Conservation (phyloP, 306 rosid genomes). For the Vigna mungo region DNA sequence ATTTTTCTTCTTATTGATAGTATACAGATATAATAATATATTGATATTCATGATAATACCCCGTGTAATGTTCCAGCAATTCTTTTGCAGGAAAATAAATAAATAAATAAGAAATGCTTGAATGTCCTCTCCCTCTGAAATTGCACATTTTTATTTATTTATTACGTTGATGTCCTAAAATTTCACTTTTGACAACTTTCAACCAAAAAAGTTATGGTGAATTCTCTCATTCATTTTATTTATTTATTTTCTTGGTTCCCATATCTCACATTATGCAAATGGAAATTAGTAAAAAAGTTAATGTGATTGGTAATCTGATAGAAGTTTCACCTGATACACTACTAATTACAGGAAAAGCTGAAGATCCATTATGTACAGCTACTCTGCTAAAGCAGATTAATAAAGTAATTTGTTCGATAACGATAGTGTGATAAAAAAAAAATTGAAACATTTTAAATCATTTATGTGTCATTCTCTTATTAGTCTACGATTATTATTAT, state of each 20-base stretch:
- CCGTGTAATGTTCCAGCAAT: constrained; percentile 31
- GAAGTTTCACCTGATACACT: no score
- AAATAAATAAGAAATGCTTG: not conserved
- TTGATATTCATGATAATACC: not conserved
- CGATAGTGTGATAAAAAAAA: no score
- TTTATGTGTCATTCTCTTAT: no score
- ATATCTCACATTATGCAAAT: not conserved
- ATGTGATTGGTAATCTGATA: not conserved
- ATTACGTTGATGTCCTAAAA: constrained; percentile 11
- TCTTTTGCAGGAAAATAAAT: constrained; percentile 13
- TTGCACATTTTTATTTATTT: constrained; percentile 1
- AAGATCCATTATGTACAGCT: not conserved
- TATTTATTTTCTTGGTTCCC: not conserved
- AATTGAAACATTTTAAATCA: no score
- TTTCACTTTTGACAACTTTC: not conserved
- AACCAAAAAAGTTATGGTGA: not conserved
- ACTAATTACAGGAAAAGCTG: no score
- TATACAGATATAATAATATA: constrained; percentile 15
- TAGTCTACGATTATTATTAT: no score
- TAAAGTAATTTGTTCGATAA: not conserved
- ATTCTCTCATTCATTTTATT: not conserved
- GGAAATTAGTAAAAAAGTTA: not conserved
- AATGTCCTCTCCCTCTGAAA: constrained; percentile 12
- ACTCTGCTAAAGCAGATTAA: constrained; percentile 24
- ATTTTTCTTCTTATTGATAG: constrained; percentile 7